Evolutionary conservation across 2,329 filamentous ascomycete genomes (phyloP).

Genomic region (Verticillium isaacii): DNA sequence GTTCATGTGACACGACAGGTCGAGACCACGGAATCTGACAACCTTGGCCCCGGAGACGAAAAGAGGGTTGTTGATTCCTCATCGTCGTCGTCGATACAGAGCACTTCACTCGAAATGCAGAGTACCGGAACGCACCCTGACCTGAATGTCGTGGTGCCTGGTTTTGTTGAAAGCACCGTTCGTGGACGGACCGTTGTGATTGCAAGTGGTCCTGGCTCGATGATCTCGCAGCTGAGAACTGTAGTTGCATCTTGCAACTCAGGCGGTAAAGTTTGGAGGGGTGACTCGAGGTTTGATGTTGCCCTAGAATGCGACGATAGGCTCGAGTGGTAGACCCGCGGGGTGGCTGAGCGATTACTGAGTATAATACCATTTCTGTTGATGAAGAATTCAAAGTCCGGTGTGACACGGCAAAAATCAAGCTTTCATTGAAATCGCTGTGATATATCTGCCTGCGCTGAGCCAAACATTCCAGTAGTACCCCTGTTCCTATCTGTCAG

Average conservation of each 20-base stretch:
- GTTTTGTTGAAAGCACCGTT: conserved; percentile 42
- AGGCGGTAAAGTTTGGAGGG: conserved; percentile 48
- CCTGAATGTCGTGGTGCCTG: conserved; percentile 36
- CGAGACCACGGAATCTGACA: conserved; percentile 8
- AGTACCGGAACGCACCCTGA: conserved; percentile 31
- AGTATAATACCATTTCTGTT: neutral
- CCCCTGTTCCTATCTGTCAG: neutral
- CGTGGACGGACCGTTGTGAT: conserved; percentile 49
- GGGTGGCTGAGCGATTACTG: neutral
- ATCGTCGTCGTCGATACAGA: conserved; percentile 5
- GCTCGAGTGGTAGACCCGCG: conserved; percentile 32
- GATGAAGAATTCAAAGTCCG: too few relatives aligned
- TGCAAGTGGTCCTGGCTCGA: conserved; percentile 54
- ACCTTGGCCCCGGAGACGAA: conserved; percentile 3
- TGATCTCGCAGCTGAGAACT: conserved; percentile 50
- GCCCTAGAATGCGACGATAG: conserved; percentile 56
- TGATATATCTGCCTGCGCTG: too few relatives aligned
- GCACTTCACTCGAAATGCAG: neutral
- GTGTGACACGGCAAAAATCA: too few relatives aligned
- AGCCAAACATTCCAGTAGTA: neutral
- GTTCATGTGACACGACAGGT: conserved; percentile 4
- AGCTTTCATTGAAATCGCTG: too few relatives aligned
- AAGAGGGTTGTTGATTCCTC: conserved; percentile 15
- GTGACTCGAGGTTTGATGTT: conserved; percentile 51
- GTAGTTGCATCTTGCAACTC: conserved; percentile 50